Evolutionary conservation across 1,139 yeast genomes (phyloP), one percentile per base, ranked within the genome.

Genomic region (Nakaseomyces uthaithaninus): DNA sequence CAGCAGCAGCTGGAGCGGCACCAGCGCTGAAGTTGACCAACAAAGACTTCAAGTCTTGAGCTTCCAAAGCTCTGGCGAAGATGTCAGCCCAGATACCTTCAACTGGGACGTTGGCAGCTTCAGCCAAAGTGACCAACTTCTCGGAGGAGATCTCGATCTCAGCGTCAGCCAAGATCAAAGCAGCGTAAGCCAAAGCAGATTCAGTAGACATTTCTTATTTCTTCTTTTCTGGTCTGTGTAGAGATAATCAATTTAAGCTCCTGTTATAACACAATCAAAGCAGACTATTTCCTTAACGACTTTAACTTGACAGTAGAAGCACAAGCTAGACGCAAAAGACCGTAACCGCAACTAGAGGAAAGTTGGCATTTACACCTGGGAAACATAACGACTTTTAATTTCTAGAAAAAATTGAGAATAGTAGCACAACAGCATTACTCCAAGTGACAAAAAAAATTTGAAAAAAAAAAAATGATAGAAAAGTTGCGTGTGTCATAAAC

Each of bases 151-250:
- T 76, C 68, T 80, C 89, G 60, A 81, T 68, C 54, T 80, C 91
- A 62, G 91, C 74, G 64, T 82, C 93, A 56, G 91, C 85, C 68
- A 82, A 78, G 74, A 82, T 81, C 66, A 82, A 74, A 63, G 91
- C 86, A 64, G 93, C 91, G 81, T 81, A 82, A 54, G 91, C 79
- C 65, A 82, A 75, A 66, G 87, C 81, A 61, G 86, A 69, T 78
- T 82, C 89, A 65, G 77, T 71, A 66, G 91, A 80, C 86, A 80
- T 80, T 65, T 55, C 68, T 55, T 42, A 43, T 43, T 39, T 45
- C 39, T 20, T 36, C 39, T 47, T 53, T 48, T 38, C 43, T 42
- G 48, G 41, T 52, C 51, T 18, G 26, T 51, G 54, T 59, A 70
- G 75, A 73, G 69, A 71, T 72, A 71, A 71, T 71, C 76, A 64